These are phyloP conservation scores for Aspergillus novoparasiticus DNA, from an alignment of 2,329 filamentous ascomycete species.

Conservation along the genomic window DNA sequence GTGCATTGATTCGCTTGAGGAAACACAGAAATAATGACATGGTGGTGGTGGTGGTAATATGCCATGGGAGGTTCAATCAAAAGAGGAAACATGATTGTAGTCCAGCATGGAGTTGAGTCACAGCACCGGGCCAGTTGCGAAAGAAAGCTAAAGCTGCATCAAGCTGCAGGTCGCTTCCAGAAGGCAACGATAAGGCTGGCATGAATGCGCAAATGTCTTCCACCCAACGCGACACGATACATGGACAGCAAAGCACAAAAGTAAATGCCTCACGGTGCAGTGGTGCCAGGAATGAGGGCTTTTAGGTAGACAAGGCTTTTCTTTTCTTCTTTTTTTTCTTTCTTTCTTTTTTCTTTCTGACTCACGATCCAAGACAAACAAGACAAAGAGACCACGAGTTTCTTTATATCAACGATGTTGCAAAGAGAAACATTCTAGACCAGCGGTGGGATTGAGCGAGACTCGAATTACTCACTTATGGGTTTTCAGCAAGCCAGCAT, in stretches of 20 bases:
- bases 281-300: neutral
- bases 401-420: slow-evolving; percentile 1
- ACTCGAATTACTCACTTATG: slow-evolving; percentile 55
- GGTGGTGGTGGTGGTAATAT: slow-evolving; percentile 5
- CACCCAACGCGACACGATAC: slow-evolving; percentile 11
- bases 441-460: slow-evolving; percentile 10
- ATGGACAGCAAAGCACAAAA: slow-evolving; percentile 11
- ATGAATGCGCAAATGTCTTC: slow-evolving; percentile 10
- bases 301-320: neutral
- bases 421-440: neutral
- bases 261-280: neutral
- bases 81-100: neutral
- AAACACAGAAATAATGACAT: slow-evolving; percentile 14
- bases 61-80: neutral
- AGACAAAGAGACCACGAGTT: slow-evolving; percentile 2
- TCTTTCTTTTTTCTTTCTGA: neutral
- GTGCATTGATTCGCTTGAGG: slow-evolving; percentile 4
- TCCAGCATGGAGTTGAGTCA: neutral
- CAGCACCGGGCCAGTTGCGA: neutral
- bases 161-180: slow-evolving; percentile 6
- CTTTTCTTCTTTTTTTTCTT: neutral
- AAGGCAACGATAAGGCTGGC: slow-evolving; percentile 11
- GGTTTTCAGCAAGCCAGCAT: slow-evolving; percentile 59
- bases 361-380: slow-evolving; percentile 1
- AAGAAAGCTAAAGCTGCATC: slow-evolving; percentile 6